These are phyloP conservation scores for Fomitiporia mediterranea DNA, from an alignment of 1,284 basidiomycete genomes.

Conservation along the genomic window DNA sequence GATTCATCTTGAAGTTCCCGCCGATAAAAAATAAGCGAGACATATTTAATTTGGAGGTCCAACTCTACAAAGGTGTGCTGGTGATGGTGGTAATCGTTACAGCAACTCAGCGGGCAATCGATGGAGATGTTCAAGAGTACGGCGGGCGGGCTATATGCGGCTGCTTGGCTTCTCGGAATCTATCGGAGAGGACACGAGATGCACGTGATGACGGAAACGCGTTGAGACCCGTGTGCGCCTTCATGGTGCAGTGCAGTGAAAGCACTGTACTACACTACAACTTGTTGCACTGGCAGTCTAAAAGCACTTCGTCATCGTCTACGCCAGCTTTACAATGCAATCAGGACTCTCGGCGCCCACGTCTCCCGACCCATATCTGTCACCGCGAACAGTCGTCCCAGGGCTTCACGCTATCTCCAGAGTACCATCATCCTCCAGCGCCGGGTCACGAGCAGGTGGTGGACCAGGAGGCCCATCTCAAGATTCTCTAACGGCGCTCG, in stretches of 20 bases:
- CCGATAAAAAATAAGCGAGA: slow-evolving; percentile 84
- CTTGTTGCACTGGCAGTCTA: too few species aligned
- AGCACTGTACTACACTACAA: too few species aligned
- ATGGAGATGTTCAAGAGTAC: background rate
- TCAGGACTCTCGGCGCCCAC: slow-evolving; percentile 3
- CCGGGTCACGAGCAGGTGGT: too few species aligned
- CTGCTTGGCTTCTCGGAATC: background rate
- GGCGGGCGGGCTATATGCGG: background rate
- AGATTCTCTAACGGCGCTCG: slow-evolving; percentile 66
- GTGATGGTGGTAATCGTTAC: background rate
- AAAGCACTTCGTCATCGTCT: background rate
- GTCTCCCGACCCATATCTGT: background rate
- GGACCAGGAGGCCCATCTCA: slow-evolving; percentile 24
- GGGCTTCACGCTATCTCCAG: background rate
- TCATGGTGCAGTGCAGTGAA: too few species aligned
- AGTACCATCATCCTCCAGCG: background rate
- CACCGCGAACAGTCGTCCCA: background rate
- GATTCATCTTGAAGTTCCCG: slow-evolving; percentile 98
- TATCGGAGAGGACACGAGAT: background rate
- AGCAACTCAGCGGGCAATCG: slow-evolving; percentile 7
- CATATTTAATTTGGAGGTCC: background rate
- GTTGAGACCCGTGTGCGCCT: too few species aligned
- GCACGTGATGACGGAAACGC: background rate
- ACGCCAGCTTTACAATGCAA: background rate
- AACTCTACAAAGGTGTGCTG: background rate